Conservation (phyloP, 1,284 basidiomycete genomes). For the Irpex rosettiformis region DNA sequence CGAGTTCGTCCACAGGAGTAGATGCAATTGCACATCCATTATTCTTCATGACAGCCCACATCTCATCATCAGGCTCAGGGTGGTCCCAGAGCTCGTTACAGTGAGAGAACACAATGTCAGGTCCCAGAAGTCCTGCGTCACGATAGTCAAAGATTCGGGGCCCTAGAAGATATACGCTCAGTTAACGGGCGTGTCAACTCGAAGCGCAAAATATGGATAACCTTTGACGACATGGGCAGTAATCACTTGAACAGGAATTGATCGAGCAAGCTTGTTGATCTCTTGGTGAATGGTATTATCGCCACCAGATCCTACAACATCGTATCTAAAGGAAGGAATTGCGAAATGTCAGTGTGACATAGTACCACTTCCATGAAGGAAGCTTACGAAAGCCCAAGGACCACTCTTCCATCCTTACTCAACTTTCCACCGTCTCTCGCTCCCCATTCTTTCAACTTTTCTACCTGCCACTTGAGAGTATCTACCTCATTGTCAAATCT, state of each 20-base stretch:
- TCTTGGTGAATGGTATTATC: constrained; percentile 21
- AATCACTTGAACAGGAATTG: constrained; percentile 23
- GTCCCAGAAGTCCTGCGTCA: constrained; percentile 26
- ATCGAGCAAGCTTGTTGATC: constrained; percentile 22
- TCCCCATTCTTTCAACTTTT: constrained; percentile 27
- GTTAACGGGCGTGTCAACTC: not conserved
- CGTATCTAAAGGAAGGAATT: constrained; percentile 20
- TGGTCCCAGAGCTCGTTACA: constrained; percentile 28
- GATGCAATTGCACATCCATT: constrained; percentile 27
- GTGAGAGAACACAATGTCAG: constrained; percentile 33
- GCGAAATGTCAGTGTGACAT: not conserved
- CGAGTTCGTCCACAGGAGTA: constrained; percentile 33
- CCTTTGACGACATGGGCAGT: constrained; percentile 30
- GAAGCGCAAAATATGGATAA: not conserved
- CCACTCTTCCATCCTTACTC: constrained; percentile 30
- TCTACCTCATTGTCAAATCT: constrained; percentile 26
- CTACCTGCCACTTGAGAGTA: constrained; percentile 26
- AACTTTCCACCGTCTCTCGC: constrained; percentile 24
- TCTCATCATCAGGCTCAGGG: constrained; percentile 26
- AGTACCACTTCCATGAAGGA: not conserved
- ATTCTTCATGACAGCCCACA: constrained; percentile 29
- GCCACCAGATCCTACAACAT: constrained; percentile 19
- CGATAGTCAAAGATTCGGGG: constrained; percentile 24
- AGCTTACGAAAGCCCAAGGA: constrained; percentile 30
- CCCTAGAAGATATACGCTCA: constrained; percentile 8